Evolutionary conservation across 352 stramenopile genomes (phyloP).

Genomic region (Pythium rishiriense): DNA sequence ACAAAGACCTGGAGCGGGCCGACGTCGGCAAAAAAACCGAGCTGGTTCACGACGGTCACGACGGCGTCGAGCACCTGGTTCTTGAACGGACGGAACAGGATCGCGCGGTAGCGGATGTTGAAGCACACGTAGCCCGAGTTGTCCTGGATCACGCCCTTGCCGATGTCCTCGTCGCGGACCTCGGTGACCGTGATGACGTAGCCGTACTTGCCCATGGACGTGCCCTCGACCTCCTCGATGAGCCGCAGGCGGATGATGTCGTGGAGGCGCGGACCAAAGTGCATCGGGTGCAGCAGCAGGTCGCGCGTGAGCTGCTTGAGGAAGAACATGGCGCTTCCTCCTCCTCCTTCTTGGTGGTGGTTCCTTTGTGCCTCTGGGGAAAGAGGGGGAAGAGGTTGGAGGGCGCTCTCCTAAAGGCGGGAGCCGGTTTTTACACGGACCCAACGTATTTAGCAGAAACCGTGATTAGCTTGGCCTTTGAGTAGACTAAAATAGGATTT

Average conservation of each 20-base stretch:
- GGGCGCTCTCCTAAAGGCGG: too few species aligned
- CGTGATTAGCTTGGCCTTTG: too few species aligned
- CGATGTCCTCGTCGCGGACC: constrained; percentile 95
- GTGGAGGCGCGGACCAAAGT: constrained; percentile 95
- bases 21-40: constrained; percentile 97
- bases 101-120: constrained; percentile 95
- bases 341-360: too few species aligned
- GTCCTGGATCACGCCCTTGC: constrained; percentile 97
- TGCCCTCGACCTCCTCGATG: constrained; percentile 96
- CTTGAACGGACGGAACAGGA: constrained; percentile 96
- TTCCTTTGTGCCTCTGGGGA: too few species aligned
- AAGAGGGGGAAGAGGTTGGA: too few species aligned
- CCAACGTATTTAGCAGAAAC: too few species aligned
- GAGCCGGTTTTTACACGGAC: too few species aligned
- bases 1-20: constrained; percentile 97
- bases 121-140: constrained; percentile 97
- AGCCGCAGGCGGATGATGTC: constrained; percentile 95
- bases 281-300: constrained; percentile 94
- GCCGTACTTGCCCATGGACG: constrained; percentile 95
- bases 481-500: too few species aligned
- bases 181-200: constrained; percentile 98
- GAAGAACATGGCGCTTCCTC: constrained; percentile 86
- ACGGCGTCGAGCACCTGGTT: constrained; percentile 97
- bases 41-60: constrained; percentile 95
- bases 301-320: constrained; percentile 89